A percentile compares a stretch with the other conserved stretches of the same genome.
Evolutionary conservation across 768 basidiomycete species (phyloP).

Genomic region (Phaeotremella skinneri): DNA sequence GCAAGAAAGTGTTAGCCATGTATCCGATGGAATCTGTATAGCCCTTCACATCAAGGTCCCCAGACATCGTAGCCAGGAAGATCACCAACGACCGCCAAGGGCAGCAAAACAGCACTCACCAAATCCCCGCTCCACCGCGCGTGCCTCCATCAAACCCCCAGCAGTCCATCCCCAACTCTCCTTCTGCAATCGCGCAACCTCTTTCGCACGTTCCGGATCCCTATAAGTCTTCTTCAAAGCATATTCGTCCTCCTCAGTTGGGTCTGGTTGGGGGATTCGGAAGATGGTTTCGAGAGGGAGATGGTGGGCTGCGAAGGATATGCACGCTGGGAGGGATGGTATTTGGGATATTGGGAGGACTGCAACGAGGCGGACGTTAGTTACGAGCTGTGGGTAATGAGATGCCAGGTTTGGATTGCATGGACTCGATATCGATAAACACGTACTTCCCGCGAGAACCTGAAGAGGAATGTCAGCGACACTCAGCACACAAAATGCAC

Average conservation of each 20-base stretch:
- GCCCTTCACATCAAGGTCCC: too few species aligned
- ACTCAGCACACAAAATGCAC: not conserved
- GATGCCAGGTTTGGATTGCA: not conserved
- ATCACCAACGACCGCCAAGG: not conserved
- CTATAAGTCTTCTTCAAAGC: conserved; percentile 81
- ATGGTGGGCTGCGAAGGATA: conserved; percentile 65
- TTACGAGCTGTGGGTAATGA: conserved; percentile 54
- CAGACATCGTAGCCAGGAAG: too few species aligned
- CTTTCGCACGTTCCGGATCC: conserved; percentile 52
- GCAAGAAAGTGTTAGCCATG: too few species aligned
- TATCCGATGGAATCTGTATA: too few species aligned
- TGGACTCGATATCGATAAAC: too few species aligned
- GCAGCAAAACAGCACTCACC: conserved; percentile 29
- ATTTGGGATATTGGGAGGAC: conserved; percentile 82
- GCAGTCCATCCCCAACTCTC: conserved; percentile 66
- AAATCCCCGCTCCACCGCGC: conserved; percentile 75
- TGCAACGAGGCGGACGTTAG: conserved; percentile 66
- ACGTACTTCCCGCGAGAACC: conserved; percentile 48
- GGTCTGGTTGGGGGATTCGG: conserved; percentile 59
- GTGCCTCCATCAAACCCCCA: conserved; percentile 75
- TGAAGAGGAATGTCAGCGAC: conserved; percentile 2
- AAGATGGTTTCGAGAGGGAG: conserved; percentile 76
- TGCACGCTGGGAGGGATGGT: conserved; percentile 62
- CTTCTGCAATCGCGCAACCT: conserved; percentile 17
- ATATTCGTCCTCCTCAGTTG: conserved; percentile 47